Conservation (phyloP, 2,329 filamentous ascomycete genomes). For the Paecilomyces formosus region DNA sequence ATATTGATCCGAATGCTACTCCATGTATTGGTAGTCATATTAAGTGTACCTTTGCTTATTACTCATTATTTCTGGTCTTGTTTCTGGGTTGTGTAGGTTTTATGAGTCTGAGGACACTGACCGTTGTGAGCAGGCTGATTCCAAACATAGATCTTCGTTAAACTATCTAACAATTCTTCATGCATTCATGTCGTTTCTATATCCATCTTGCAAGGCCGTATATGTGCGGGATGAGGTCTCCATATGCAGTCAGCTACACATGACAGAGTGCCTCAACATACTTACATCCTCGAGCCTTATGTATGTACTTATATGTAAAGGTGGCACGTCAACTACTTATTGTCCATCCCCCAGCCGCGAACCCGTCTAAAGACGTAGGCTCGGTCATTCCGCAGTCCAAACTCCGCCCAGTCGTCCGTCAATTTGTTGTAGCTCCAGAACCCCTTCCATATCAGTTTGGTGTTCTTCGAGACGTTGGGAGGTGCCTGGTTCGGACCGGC, state of each 20-base stretch:
- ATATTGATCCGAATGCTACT: not conserved
- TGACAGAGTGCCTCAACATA: not conserved
- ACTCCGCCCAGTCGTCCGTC: constrained; percentile 86
- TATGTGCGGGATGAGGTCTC: not conserved
- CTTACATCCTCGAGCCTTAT: not conserved
- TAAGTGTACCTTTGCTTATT: not conserved
- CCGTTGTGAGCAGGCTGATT: not conserved
- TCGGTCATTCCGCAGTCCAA: constrained; percentile 57
- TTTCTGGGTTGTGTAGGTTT: not conserved
- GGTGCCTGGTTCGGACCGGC: constrained; percentile 32
- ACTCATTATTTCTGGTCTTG: not conserved
- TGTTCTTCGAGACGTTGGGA: constrained; percentile 58
- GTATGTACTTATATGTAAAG: constrained; percentile 2
- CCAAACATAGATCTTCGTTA: not conserved
- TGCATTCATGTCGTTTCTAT: not conserved
- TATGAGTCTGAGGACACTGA: too few species aligned
- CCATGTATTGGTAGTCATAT: not conserved
- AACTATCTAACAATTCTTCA: not conserved
- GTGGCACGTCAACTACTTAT: constrained; percentile 6
- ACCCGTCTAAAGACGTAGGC: constrained; percentile 57
- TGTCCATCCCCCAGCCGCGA: constrained; percentile 48
- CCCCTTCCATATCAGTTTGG: constrained; percentile 79
- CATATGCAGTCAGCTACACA: not conserved
- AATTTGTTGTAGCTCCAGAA: constrained; percentile 87
- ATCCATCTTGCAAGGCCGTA: not conserved